Conservation (phyloP, 768 basidiomycete genomes). For the Trametopsis cervina region DNA sequence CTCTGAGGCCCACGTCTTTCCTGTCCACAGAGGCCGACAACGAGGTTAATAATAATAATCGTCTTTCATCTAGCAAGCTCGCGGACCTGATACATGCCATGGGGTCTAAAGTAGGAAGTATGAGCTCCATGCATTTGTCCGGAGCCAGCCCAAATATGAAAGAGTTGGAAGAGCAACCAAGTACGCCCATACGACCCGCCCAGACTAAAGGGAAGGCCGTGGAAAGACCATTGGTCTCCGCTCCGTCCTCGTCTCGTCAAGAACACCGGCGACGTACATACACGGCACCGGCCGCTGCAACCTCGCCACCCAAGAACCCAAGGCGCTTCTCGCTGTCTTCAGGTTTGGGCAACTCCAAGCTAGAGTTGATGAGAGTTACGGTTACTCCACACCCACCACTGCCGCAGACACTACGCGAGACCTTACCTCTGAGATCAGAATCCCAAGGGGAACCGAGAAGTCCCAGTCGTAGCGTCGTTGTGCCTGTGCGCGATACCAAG, state of each 20-base stretch:
- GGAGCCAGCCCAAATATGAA: no score
- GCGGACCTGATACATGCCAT: background rate
- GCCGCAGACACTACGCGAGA: conserved; percentile 4
- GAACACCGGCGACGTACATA: conserved; percentile 8
- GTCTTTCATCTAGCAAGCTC: background rate
- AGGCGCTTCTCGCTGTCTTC: conserved; percentile 19
- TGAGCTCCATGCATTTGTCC: background rate
- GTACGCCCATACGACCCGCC: no score
- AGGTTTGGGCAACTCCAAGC: conserved; percentile 13
- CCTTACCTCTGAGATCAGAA: background rate
- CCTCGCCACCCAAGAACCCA: background rate
- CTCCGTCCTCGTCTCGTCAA: background rate
- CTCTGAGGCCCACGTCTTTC: conserved; percentile 9
- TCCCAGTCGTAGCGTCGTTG: background rate
- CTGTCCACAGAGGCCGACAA: conserved; percentile 6
- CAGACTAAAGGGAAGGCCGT: background rate
- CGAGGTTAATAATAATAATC: background rate
- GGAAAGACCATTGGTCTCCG: background rate
- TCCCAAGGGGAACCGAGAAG: background rate
- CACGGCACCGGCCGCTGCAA: conserved; percentile 9
- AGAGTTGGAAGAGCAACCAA: no score
- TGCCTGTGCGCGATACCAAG: background rate
- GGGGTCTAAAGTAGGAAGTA: conserved; percentile 1
- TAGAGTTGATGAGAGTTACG: conserved; percentile 16
- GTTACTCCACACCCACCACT: conserved; percentile 20